phyloP scores from a whole-genome alignment of 768 basidiomycete genomes.

The Xerocomus potaroensis region DNA sequence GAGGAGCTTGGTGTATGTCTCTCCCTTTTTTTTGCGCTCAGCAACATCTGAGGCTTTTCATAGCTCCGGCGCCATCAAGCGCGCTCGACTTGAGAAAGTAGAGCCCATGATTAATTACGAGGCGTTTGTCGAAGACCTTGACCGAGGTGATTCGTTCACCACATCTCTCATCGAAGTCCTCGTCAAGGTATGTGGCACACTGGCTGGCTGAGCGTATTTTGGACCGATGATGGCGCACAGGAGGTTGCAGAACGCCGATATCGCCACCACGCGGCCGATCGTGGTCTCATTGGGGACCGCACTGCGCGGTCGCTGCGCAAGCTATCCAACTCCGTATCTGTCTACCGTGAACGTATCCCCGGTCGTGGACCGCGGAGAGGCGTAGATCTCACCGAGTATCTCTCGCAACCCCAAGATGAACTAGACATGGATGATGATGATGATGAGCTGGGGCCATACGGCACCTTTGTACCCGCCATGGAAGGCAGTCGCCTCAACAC shows the following conservation, averaged over 20 bases:
- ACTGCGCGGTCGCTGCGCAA: conserved; percentile 60
- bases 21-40: neutral
- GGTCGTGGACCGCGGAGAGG: conserved; percentile 32
- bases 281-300: conserved; percentile 57
- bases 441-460: conserved; percentile 52
- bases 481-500: conserved; percentile 57
- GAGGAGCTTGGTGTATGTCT: conserved; percentile 68
- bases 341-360: conserved; percentile 46
- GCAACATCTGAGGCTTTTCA: conserved; percentile 1
- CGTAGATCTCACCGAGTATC: conserved; percentile 47
- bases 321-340: conserved; percentile 48
- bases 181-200: conserved; percentile 57
- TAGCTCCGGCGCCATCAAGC: conserved; percentile 70
- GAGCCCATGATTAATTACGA: conserved; percentile 70
- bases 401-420: conserved; percentile 50
- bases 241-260: conserved; percentile 72
- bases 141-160: conserved; percentile 78
- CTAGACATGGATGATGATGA: conserved; percentile 64
- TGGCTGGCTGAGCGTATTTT: neutral
- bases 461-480: conserved; percentile 29
- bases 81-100: conserved; percentile 58
- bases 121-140: conserved; percentile 70
- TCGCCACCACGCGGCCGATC: conserved; percentile 50
- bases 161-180: conserved; percentile 70
- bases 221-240: conserved; percentile 33